Evolutionary conservation across 2,329 filamentous ascomycete genomes (phyloP).

Genomic region (Aureobasidium musti): DNA sequence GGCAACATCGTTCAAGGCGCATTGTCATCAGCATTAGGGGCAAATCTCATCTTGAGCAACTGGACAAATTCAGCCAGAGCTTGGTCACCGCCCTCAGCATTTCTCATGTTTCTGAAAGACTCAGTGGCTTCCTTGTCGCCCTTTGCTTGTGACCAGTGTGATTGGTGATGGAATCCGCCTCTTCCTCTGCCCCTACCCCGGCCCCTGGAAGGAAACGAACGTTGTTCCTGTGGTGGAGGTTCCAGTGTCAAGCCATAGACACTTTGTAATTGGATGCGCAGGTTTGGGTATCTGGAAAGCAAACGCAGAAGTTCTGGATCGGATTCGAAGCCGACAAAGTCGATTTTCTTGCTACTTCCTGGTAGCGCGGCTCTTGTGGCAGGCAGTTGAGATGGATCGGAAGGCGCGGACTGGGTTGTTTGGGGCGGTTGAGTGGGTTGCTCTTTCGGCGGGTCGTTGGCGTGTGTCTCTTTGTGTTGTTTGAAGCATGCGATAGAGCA

Average conservation of each 20-base stretch:
- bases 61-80: conserved; percentile 49
- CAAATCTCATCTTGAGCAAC: conserved; percentile 48
- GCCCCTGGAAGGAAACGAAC: conserved; percentile 14
- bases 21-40: conserved; percentile 7
- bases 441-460: conserved; percentile 29
- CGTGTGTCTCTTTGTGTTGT: conserved; percentile 41
- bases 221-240: conserved; percentile 39
- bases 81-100: conserved; percentile 40
- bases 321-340: conserved; percentile 40
- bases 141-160: conserved; percentile 44
- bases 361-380: conserved; percentile 3
- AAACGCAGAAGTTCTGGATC: conserved; percentile 41
- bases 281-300: conserved; percentile 40
- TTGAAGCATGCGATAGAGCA: conserved; percentile 47
- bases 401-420: not conserved
- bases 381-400: not conserved
- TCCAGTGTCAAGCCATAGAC: conserved; percentile 43
- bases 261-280: conserved; percentile 41
- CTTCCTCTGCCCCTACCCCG: conserved; percentile 31
- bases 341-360: conserved; percentile 31
- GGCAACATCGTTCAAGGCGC: no score
- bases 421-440: not conserved
- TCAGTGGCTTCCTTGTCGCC: conserved; percentile 41
- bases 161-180: conserved; percentile 34
- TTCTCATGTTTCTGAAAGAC: conserved; percentile 38